A percentile compares a stretch with the other conserved stretches of the same genome.
Evolutionary conservation across 1,284 basidiomycete species (phyloP).

Genomic region (Ceratobasidium sp.): DNA sequence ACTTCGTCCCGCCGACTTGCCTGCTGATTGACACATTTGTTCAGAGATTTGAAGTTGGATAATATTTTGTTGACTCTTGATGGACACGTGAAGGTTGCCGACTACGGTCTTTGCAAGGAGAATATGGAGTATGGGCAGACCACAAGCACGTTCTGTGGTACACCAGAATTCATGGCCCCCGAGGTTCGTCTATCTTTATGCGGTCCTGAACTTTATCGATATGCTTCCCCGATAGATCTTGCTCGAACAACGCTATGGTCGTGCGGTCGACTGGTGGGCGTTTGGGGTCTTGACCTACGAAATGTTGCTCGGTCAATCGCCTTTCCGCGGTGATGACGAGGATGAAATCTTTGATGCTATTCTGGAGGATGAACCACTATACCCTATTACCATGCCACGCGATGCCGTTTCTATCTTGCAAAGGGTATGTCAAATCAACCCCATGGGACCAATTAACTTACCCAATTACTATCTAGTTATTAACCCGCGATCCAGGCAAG

Average conservation of each 20-base stretch:
- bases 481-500: slow-evolving; percentile 90
- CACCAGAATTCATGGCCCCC: slow-evolving; percentile 99
- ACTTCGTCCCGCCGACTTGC: background rate
- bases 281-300: slow-evolving; percentile 99
- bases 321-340: slow-evolving; percentile 98
- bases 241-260: slow-evolving; percentile 95
- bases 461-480: slow-evolving; percentile 60
- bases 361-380: slow-evolving; percentile 96
- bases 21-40: background rate
- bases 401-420: slow-evolving; percentile 96
- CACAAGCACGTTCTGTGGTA: slow-evolving; percentile 99
- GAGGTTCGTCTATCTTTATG: slow-evolving; percentile 65
- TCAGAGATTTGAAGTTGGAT: slow-evolving; percentile 94
- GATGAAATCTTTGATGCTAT: slow-evolving; percentile 99
- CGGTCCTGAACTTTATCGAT: background rate
- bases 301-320: slow-evolving; percentile 98
- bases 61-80: slow-evolving; percentile 97
- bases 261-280: slow-evolving; percentile 99
- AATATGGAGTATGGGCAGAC: slow-evolving; percentile 98
- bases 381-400: slow-evolving; percentile 99
- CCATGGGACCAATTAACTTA: slow-evolving; percentile 43
- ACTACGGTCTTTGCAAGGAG: slow-evolving; percentile 99
- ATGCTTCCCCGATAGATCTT: slow-evolving; percentile 69
- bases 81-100: slow-evolving; percentile 98
- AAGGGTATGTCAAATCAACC: slow-evolving; percentile 62